Percentiles rank a stretch among this genome's conserved stretches.
phyloP scores from a whole-genome alignment of 2,329 filamentous ascomycete species.

The Mycosphaerelloides madeirae region DNA sequence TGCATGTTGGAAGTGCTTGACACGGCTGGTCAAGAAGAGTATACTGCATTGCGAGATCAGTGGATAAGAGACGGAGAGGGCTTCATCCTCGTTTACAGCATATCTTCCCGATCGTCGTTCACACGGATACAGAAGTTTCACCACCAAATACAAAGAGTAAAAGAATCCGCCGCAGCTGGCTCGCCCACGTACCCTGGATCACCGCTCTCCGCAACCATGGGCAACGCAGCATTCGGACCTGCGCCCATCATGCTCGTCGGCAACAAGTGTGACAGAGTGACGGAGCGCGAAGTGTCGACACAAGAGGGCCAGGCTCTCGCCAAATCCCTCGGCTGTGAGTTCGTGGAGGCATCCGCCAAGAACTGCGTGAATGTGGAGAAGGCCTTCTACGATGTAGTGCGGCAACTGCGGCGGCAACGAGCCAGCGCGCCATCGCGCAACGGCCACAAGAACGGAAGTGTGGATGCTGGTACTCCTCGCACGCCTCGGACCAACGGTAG shows the following conservation, averaged over 20 bases:
- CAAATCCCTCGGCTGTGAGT: constrained; percentile 88
- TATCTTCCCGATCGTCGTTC: constrained; percentile 93
- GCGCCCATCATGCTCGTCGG: constrained; percentile 97
- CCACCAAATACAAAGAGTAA: constrained; percentile 94
- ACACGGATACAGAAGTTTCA: constrained; percentile 92
- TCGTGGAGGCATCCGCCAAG: constrained; percentile 94
- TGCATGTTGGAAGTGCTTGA: constrained; percentile 98
- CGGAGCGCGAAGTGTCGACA: constrained; percentile 91
- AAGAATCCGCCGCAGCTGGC: constrained; percentile 72
- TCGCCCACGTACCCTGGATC: constrained; percentile 74
- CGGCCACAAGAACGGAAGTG: constrained; percentile 13
- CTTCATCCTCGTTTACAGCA: constrained; percentile 96
- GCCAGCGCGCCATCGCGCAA: constrained; percentile 23
- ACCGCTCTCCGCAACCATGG: constrained; percentile 57
- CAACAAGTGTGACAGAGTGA: constrained; percentile 96
- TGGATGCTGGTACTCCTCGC: constrained; percentile 10
- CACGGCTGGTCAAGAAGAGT: constrained; percentile 97
- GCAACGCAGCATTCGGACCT: constrained; percentile 54
- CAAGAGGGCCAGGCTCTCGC: constrained; percentile 92
- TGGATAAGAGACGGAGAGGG: constrained; percentile 98
- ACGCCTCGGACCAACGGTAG: constrained; percentile 15
- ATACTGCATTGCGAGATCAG: constrained; percentile 91
- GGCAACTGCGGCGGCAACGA: constrained; percentile 79
- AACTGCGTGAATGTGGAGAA: constrained; percentile 98
- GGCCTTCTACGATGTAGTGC: constrained; percentile 95